Base-by-base conservation (phyloP, 148 eudicot genomes). In the Bassia scoparia region DNA sequence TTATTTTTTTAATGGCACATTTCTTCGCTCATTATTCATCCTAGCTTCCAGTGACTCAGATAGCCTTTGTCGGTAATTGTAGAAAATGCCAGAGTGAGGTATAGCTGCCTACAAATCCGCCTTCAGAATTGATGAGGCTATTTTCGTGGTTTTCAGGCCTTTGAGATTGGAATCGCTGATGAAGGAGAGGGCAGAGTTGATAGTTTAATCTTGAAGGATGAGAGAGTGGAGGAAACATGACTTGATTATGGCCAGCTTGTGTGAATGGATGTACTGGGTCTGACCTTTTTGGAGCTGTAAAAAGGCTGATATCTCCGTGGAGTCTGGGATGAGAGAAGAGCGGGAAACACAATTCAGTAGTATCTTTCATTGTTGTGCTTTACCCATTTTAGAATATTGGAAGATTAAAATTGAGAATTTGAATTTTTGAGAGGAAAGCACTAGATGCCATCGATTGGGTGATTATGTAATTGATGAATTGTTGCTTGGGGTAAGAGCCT, bases 51-150 rank as follows among this genome's bases (percentile, higher is more conserved):
- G n/a, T n/a, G 27, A 27, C 54, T 31, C 18, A 44, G 60, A 54
- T 11, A 35, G 7, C 20, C 38, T 69, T 17, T 41, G 33, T 30
- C 68, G 31, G 43, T 76, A 16, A 2, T 81, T n/a, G 83, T 74
- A 89, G 99, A 89, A 64, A 83, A 89, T 84, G 96, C 96, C 31
- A 84, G 97, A 69, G 99, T 95, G n/a, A 95, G 97, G 99, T 95
- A 66, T n/a, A 74, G 96, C 93, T 79, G 99, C 99, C n/a, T 20
- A 95, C 97, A 68, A 95, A 95, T 78, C 96, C 97, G 27, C 99
- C 99, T 61, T 88, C 93, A 49, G 96, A 95, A 73, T 95, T 71
- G 99, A 95, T 77, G 97, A n/a, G 79, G 99, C 99, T 48, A 91
- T 95, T 75, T 95, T 29, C 84, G 99, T 34, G 99, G 69, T 86